These are phyloP conservation scores for Ploettnerulaceae sp. DNA, from an alignment of 2,329 filamentous ascomycete genomes.

Conservation along the genomic window DNA sequence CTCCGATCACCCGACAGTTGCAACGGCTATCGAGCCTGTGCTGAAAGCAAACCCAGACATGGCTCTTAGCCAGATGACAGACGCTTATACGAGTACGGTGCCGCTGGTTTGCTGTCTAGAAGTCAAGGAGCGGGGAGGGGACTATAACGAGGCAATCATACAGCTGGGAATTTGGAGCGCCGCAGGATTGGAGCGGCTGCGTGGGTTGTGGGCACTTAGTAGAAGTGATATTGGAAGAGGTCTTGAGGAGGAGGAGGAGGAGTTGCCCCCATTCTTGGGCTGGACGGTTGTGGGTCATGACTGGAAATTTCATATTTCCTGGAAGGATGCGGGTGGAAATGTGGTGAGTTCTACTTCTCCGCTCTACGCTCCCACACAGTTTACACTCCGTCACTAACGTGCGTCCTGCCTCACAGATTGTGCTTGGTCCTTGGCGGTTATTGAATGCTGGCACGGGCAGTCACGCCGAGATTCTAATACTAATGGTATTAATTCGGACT, in stretches of 20 bases:
- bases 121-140: constrained; percentile 18
- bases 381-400: constrained; percentile 13
- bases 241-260: constrained; percentile 18
- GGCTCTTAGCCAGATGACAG: constrained; percentile 21
- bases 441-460: constrained; percentile 14
- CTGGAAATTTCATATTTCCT: constrained; percentile 22
- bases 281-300: constrained; percentile 20
- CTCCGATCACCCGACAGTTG: constrained; percentile 14
- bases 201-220: constrained; percentile 13
- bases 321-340: constrained; percentile 20
- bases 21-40: constrained; percentile 17
- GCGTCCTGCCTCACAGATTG: constrained; percentile 12
- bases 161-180: constrained; percentile 20
- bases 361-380: constrained; percentile 1
- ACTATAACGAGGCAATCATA: constrained; percentile 21
- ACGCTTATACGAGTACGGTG: constrained; percentile 22
- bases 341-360: constrained; percentile 15
- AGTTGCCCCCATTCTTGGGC: constrained; percentile 17
- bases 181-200: constrained; percentile 20
- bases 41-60: constrained; percentile 17
- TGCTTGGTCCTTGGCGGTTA: constrained; percentile 19
- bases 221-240: constrained; percentile 13
- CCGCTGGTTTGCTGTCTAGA: constrained; percentile 19
- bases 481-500: constrained; percentile 13
- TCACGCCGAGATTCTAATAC: constrained; percentile 16